A percentile compares a stretch with the other conserved stretches of the same genome.
Evolutionary conservation across 1,284 basidiomycete genomes (phyloP).

Genomic region (Rhodotorula sp.): DNA sequence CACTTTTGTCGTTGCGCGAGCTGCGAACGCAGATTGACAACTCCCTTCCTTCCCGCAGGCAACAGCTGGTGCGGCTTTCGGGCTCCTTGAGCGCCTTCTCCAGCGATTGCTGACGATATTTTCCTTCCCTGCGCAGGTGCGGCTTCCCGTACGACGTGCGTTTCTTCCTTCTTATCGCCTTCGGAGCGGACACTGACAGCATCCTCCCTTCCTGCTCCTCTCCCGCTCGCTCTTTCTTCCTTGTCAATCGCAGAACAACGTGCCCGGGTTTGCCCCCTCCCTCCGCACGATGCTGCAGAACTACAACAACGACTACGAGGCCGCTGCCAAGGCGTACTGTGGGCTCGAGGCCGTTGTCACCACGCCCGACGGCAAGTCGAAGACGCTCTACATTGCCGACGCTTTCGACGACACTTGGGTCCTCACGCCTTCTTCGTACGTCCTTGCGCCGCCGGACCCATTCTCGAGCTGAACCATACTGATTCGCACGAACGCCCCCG

Average conservation of each 20-base stretch:
- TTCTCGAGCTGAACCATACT: too few relatives aligned
- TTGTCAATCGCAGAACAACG: not conserved
- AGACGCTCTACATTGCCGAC: constrained; percentile 33
- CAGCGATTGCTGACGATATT: not conserved
- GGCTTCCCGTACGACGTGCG: constrained; percentile 22
- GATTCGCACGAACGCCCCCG: too few relatives aligned
- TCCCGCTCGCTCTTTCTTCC: too few relatives aligned
- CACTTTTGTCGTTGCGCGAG: not conserved
- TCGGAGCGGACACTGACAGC: too few relatives aligned
- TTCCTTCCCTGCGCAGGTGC: not conserved
- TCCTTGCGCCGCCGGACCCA: too few relatives aligned
- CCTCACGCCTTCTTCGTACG: constrained; percentile 23
- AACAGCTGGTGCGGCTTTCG: not conserved
- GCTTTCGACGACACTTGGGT: constrained; percentile 41
- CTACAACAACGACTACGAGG: constrained; percentile 25
- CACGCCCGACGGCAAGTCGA: constrained; percentile 20
- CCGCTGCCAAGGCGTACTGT: constrained; percentile 39
- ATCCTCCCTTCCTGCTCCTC: too few relatives aligned
- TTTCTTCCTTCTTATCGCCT: too few relatives aligned
- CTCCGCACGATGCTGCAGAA: constrained; percentile 35
- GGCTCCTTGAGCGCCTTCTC: not conserved
- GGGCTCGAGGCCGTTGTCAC: constrained; percentile 33
- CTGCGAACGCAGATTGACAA: not conserved
- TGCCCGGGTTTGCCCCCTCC: constrained; percentile 31
- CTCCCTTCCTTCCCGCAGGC: not conserved